Conservation (phyloP, 176 grass and related monocot genomes). For the Lolium rigidum region DNA sequence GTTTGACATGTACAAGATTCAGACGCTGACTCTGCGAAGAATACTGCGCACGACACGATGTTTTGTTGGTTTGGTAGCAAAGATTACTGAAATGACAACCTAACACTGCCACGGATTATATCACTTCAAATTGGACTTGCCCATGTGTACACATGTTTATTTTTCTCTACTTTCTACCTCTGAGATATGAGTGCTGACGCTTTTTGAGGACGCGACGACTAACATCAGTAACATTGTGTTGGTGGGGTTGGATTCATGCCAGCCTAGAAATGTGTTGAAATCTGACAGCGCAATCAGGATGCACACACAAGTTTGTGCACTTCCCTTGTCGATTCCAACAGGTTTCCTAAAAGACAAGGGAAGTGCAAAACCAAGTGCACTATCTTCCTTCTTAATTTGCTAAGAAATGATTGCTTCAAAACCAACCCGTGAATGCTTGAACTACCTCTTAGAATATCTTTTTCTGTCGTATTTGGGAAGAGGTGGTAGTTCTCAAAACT, state of each 20-base stretch:
- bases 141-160: neutral
- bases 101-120: neutral
- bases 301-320: neutral
- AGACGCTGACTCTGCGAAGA: neutral
- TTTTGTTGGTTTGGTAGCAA: neutral
- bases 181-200: neutral
- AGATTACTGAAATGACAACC: neutral
- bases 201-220: neutral
- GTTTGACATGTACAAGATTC: neutral
- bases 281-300: neutral
- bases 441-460: neutral
- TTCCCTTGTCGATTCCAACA: neutral
- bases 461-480: neutral
- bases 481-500: neutral
- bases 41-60: neutral
- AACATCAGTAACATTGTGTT: neutral
- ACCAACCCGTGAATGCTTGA: neutral
- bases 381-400: neutral
- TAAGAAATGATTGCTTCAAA: neutral
- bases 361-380: neutral
- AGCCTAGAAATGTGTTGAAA: conserved; percentile 22
- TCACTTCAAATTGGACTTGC: conserved; percentile 10
- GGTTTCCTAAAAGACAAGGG: neutral
- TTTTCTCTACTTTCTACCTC: neutral
- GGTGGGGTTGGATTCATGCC: conserved; percentile 30